Conservation (phyloP, 768 basidiomycete species). For the Lentinula sp. region DNA sequence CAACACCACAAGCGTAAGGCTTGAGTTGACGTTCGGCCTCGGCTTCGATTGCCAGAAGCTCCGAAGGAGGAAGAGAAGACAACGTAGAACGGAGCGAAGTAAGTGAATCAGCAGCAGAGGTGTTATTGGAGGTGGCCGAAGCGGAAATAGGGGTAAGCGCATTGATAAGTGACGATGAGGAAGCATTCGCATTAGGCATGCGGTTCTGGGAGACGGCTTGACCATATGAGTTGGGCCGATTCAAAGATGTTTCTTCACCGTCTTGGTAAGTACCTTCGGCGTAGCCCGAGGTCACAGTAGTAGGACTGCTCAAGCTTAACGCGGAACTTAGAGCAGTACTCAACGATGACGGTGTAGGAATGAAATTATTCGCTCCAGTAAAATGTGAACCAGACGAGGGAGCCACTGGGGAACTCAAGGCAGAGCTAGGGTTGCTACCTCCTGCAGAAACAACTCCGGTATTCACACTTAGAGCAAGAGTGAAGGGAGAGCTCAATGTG, state of each 20-base stretch:
- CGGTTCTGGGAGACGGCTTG: neutral
- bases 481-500: neutral
- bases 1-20: slow-evolving; percentile 88
- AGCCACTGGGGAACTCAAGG: neutral
- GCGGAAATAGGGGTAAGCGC: neutral
- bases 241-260: neutral
- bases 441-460: neutral
- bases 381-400: neutral
- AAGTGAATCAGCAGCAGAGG: neutral
- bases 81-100: slow-evolving; percentile 20
- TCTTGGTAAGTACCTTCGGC: neutral
- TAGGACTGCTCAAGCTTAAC: neutral
- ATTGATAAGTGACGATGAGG: neutral
- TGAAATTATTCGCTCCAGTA: neutral
- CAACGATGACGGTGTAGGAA: neutral
- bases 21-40: slow-evolving; percentile 80
- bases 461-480: neutral
- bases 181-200: neutral
- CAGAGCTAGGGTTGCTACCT: neutral
- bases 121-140: neutral
- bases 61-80: slow-evolving; percentile 51
- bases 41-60: slow-evolving; percentile 66
- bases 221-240: neutral
- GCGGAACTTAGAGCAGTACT: slow-evolving; percentile 2
- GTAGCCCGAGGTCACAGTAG: neutral